These are phyloP conservation scores for Saraca asoca DNA, from an alignment of 331 rosid genomes.

Conservation along the genomic window DNA sequence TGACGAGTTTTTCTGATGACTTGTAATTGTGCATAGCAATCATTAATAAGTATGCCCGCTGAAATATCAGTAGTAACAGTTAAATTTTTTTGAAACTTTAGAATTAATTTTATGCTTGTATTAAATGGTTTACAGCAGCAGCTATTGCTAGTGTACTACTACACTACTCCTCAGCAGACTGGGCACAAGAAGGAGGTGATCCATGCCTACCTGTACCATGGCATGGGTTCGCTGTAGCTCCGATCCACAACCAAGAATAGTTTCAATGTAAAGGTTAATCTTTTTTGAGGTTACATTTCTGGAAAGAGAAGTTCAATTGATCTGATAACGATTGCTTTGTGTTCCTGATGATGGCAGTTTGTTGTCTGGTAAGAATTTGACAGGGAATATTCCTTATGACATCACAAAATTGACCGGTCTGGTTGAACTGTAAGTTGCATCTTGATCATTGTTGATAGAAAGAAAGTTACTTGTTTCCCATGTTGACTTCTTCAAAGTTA, in stretches of 20 bases:
- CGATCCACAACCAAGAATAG: conserved; percentile 68
- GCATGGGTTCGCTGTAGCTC: conserved; percentile 89
- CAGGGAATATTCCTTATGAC: conserved; percentile 75
- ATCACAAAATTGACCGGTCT: conserved; percentile 70
- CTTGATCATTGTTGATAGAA: conserved; percentile 25
- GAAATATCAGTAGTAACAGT: conserved; percentile 1
- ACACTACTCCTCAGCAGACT: conserved; percentile 57
- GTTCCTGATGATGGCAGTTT: conserved; percentile 56
- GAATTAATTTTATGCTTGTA: conserved; percentile 36
- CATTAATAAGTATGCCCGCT: not conserved
- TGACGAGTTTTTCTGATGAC: conserved; percentile 21
- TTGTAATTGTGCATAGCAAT: conserved; percentile 18
- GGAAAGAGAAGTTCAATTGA: conserved; percentile 20
- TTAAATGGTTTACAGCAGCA: conserved; percentile 56
- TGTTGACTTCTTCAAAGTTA: conserved; percentile 33
- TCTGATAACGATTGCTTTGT: conserved; percentile 35
- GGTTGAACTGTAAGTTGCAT: conserved; percentile 77
- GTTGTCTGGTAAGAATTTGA: conserved; percentile 70
- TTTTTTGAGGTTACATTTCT: conserved; percentile 20
- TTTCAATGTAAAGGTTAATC: conserved; percentile 63
- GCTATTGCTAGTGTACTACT: conserved; percentile 59
- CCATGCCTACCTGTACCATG: conserved; percentile 90
- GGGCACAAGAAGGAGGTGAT: conserved; percentile 89
- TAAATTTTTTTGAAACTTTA: conserved; percentile 9
- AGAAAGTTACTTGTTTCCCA: conserved; percentile 26